These are phyloP conservation scores for Bacterosira constricta DNA, from an alignment of 108 stramenopile species.

Conservation along the genomic window DNA sequence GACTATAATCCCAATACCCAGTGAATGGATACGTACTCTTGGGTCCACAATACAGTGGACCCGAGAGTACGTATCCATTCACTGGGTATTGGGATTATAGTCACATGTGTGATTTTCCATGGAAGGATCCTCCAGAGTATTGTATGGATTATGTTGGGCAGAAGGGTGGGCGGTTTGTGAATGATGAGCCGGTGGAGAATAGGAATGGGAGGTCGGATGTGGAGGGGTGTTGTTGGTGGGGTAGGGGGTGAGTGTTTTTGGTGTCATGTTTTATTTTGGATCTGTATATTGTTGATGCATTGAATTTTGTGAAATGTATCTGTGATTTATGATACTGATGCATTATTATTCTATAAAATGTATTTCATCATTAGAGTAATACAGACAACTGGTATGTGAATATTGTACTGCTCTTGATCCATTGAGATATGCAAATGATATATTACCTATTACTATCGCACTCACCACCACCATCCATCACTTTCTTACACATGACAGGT, in stretches of 20 bases:
- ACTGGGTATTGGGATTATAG: constrained; percentile 57
- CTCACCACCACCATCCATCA: neutral
- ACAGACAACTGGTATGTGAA: constrained; percentile 45
- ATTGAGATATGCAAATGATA: constrained; percentile 52
- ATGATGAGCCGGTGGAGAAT: constrained; percentile 29
- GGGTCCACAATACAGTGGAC: constrained; percentile 39
- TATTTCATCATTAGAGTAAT: constrained; percentile 24
- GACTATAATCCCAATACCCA: no score
- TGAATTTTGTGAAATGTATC: no score
- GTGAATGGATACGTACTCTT: no score
- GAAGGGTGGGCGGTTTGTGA: constrained; percentile 35
- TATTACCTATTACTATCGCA: neutral
- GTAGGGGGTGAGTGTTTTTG: constrained; percentile 14
- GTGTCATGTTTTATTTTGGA: neutral
- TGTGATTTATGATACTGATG: neutral
- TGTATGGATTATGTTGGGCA: constrained; percentile 45
- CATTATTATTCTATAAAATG: neutral
- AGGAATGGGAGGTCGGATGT: constrained; percentile 42
- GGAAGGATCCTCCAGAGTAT: constrained; percentile 42
- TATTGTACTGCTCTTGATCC: no score
- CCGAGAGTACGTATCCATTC: constrained; percentile 14
- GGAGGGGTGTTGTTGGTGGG: constrained; percentile 57
- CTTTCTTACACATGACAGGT: neutral
- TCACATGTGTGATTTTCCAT: constrained; percentile 36
- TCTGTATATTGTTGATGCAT: no score